Evolutionary conservation across 1,284 basidiomycete genomes (phyloP).

Genomic region (Puccinia polysora): DNA sequence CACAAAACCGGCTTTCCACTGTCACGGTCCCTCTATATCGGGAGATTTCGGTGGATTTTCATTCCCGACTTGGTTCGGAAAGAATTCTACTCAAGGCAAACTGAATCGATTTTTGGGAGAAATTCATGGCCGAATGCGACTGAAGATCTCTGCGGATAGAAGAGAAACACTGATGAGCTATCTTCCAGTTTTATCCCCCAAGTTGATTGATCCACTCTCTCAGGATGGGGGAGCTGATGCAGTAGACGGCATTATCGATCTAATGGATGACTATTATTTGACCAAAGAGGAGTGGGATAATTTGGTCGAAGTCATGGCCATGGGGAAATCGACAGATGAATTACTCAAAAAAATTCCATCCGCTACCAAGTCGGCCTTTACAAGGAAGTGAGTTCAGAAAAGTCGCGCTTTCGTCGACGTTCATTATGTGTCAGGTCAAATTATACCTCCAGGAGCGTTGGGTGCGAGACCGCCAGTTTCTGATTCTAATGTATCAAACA

Average conservation of each 20-base stretch:
- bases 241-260: conserved; percentile 72
- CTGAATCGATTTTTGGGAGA: conserved; percentile 76
- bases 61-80: conserved; percentile 91
- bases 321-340: conserved; percentile 54
- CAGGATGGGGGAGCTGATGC: conserved; percentile 59
- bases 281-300: conserved; percentile 94
- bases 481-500: too few relatives aligned
- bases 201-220: conserved; percentile 73
- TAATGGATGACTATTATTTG: conserved; percentile 92
- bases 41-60: conserved; percentile 56
- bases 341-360: conserved; percentile 77
- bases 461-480: too few relatives aligned
- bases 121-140: conserved; percentile 88
- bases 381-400: conserved; percentile 63
- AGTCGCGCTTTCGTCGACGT: too few relatives aligned
- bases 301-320: conserved; percentile 68
- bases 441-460: too few relatives aligned
- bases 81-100: conserved; percentile 88
- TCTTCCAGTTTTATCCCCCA: conserved; percentile 73
- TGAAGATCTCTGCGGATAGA: conserved; percentile 82
- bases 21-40: conserved; percentile 65
- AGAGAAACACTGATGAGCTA: conserved; percentile 85
- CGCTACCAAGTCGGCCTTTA: conserved; percentile 77
- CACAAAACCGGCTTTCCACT: conserved; percentile 72
- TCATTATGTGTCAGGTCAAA: too few relatives aligned